Conservation (phyloP, 2,329 filamentous ascomycete species). For the Talaromyces sp. region DNA sequence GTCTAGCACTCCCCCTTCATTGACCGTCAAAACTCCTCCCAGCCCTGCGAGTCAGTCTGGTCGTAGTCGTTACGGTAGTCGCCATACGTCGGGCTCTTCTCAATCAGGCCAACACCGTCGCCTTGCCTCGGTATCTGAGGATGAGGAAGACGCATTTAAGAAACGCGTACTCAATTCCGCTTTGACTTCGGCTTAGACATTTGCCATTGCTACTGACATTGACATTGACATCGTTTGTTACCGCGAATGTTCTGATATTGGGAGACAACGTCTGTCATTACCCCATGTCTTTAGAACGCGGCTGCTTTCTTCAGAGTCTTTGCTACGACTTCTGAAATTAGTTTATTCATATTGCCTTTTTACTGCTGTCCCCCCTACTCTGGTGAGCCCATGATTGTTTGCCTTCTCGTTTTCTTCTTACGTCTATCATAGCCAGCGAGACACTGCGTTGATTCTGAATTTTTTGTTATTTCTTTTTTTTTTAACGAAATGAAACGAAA, state of each 20-base stretch:
- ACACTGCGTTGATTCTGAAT: neutral
- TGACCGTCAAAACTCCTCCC: neutral
- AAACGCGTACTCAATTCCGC: neutral
- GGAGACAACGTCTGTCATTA: neutral
- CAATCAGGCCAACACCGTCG: conserved; percentile 4
- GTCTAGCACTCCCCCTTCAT: neutral
- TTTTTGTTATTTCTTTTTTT: neutral
- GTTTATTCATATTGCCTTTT: neutral
- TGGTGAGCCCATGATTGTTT: neutral
- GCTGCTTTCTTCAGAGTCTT: neutral
- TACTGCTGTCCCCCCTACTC: neutral
- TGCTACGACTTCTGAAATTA: neutral
- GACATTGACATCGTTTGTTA: neutral
- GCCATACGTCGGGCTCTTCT: conserved; percentile 3
- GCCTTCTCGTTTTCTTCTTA: neutral
- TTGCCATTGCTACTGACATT: neutral
- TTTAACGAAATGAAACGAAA: neutral
- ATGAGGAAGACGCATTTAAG: conserved; percentile 9
- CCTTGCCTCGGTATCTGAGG: conserved; percentile 7
- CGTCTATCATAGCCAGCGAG: neutral
- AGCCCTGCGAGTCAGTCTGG: neutral
- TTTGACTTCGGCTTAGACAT: neutral
- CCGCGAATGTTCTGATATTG: neutral
- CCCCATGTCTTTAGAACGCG: neutral
- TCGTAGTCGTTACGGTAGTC: conserved; percentile 1